These are phyloP conservation scores for Colletotrichum lupini DNA, from an alignment of 2,329 filamentous ascomycete genomes.

Conservation along the genomic window DNA sequence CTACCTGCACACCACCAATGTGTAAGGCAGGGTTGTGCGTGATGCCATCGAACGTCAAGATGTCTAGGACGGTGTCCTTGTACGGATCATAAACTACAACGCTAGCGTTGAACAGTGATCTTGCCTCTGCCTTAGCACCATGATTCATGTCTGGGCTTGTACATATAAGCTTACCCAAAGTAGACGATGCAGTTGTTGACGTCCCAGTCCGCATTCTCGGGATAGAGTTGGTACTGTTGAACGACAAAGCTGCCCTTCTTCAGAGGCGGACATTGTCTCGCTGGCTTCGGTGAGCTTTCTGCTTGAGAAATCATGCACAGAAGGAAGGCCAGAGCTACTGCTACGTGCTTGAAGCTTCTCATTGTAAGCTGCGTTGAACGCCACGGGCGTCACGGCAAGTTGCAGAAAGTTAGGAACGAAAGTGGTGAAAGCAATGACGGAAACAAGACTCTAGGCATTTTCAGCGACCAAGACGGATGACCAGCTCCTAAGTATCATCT, in stretches of 20 bases:
- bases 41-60: slow-evolving; percentile 34
- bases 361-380: not conserved
- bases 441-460: too few relatives aligned
- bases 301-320: not conserved
- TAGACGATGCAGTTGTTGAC: slow-evolving; percentile 44
- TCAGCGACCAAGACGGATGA: not conserved
- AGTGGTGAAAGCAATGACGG: not conserved
- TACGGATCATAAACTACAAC: slow-evolving; percentile 38
- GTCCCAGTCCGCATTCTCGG: slow-evolving; percentile 50
- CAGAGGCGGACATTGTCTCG: slow-evolving; percentile 35
- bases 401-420: not conserved
- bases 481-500: not conserved
- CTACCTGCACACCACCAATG: slow-evolving; percentile 36
- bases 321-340: not conserved
- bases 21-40: slow-evolving; percentile 34
- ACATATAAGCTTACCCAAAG: slow-evolving; percentile 40
- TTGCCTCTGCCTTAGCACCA: not conserved
- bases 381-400: not conserved
- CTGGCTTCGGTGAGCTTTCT: not conserved
- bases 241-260: slow-evolving; percentile 39
- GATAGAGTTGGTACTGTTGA: slow-evolving; percentile 46
- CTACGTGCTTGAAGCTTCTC: not conserved
- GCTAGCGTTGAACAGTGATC: slow-evolving; percentile 38
- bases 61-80: slow-evolving; percentile 31
- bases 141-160: too few relatives aligned